A percentile compares a stretch with the other conserved stretches of the same genome.
phyloP scores from a whole-genome alignment of 2,329 filamentous ascomycete genomes.

The Fusarium succisae region DNA sequence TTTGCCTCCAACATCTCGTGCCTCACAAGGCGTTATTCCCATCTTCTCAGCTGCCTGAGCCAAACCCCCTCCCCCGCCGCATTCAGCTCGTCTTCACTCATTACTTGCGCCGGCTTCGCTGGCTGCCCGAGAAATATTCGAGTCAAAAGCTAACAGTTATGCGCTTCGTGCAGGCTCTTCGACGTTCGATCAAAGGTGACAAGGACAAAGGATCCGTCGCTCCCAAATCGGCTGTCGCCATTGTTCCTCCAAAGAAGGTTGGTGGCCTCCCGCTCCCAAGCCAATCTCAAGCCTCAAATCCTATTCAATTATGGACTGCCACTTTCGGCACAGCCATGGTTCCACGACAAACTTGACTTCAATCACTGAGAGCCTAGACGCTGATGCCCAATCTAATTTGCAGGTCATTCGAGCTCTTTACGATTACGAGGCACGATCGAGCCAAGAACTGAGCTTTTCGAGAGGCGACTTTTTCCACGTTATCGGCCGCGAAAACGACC shows the following conservation, averaged over 20 bases:
- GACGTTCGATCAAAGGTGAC: conserved; percentile 90
- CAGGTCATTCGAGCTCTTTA: conserved; percentile 98
- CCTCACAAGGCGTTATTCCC: conserved; percentile 13
- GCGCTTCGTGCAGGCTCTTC: conserved; percentile 72
- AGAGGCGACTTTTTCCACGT: conserved; percentile 99
- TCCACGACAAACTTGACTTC: conserved; percentile 16
- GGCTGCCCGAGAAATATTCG: conserved; percentile 25
- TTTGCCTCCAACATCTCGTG: conserved; percentile 6
- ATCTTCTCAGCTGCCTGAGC: conserved; percentile 4
- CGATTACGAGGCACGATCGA: conserved; percentile 82
- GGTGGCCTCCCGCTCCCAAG: conserved; percentile 43
- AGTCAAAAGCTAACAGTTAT: conserved; percentile 53
- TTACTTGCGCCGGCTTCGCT: conserved; percentile 19
- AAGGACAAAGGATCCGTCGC: conserved; percentile 83
- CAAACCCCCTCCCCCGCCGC: conserved; percentile 29
- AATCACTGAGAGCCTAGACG: conserved; percentile 15
- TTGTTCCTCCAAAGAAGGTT: conserved; percentile 94
- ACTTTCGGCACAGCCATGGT: conserved; percentile 23
- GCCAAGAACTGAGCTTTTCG: conserved; percentile 87
- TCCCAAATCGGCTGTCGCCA: conserved; percentile 86
- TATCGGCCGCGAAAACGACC: conserved; percentile 92
- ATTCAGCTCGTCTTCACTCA: conserved; percentile 7
- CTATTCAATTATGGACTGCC: conserved; percentile 19
- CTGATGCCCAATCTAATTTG: conserved; percentile 27
- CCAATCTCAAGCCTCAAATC: conserved; percentile 19